phyloP scores from a whole-genome alignment of 164 flowering plant genomes.

The Houttuynia cordata region DNA sequence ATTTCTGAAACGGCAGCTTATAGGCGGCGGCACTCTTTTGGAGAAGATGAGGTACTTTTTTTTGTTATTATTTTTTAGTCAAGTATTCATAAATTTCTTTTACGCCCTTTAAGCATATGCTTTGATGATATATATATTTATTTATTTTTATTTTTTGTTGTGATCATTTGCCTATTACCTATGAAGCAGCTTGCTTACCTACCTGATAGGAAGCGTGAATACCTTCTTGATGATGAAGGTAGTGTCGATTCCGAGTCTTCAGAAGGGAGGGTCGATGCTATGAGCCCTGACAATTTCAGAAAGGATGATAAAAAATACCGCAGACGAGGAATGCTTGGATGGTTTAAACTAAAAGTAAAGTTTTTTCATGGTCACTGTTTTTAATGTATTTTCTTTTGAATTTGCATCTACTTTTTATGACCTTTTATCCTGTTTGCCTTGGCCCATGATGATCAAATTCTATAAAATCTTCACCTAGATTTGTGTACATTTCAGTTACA shows the following conservation, averaged over 20 bases:
- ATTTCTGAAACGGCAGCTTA: slow-evolving; percentile 35
- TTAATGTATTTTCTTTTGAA: neutral
- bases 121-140: neutral
- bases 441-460: too few relatives aligned
- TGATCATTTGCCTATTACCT: neutral
- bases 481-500: too few relatives aligned
- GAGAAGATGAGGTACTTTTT: slow-evolving; percentile 69
- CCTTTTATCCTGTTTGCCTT: too few relatives aligned
- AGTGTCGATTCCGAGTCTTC: slow-evolving; percentile 54
- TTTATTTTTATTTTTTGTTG: neutral
- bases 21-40: slow-evolving; percentile 61
- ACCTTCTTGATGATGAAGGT: slow-evolving; percentile 54
- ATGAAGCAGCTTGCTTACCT: slow-evolving; percentile 69
- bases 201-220: slow-evolving; percentile 64
- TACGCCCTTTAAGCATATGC: neutral
- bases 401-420: neutral
- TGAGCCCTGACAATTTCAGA: slow-evolving; percentile 39
- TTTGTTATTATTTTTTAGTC: slow-evolving; percentile 3
- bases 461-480: too few relatives aligned
- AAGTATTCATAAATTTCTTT: neutral
- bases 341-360: slow-evolving; percentile 63
- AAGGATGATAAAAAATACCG: slow-evolving; percentile 42
- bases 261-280: slow-evolving; percentile 34
- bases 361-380: slow-evolving; percentile 2
- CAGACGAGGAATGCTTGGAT: slow-evolving; percentile 75